These are phyloP conservation scores for Haplosporangium sp. DNA, from an alignment of 371 early-diverging fungal genomes.

Conservation along the genomic window DNA sequence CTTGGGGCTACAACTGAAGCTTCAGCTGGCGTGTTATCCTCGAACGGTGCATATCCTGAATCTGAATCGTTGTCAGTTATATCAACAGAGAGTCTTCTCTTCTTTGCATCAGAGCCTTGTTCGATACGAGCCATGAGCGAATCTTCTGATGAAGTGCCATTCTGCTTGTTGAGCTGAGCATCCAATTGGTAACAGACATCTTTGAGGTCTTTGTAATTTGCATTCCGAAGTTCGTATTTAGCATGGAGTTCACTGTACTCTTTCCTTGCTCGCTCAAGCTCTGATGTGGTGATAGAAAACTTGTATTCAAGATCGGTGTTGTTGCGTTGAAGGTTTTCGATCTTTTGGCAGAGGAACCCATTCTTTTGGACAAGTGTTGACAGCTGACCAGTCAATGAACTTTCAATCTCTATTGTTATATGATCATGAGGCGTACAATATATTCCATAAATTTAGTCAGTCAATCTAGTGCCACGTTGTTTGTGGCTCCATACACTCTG, in stretches of 20 bases:
- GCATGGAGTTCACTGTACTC: slow-evolving; percentile 51
- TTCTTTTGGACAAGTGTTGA: slow-evolving; percentile 53
- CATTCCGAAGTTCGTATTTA: slow-evolving; percentile 48
- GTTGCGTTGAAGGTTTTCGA: slow-evolving; percentile 47
- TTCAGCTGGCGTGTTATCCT: slow-evolving; percentile 17
- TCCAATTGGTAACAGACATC: slow-evolving; percentile 55
- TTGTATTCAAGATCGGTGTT: slow-evolving; percentile 54
- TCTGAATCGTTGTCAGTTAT: slow-evolving; percentile 39
- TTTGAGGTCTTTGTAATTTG: slow-evolving; percentile 51
- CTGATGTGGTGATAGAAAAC: slow-evolving; percentile 49
- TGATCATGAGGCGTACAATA: background rate
- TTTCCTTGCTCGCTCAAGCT: slow-evolving; percentile 46
- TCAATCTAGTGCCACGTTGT: slow-evolving; percentile 2
- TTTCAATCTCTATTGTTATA: slow-evolving; percentile 36
- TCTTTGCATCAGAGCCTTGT: slow-evolving; percentile 27
- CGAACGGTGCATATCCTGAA: slow-evolving; percentile 17
- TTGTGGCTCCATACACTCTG: slow-evolving; percentile 10
- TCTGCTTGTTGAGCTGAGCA: slow-evolving; percentile 46
- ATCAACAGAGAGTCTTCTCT: slow-evolving; percentile 44
- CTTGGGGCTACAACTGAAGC: slow-evolving; percentile 14
- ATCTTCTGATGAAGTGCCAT: slow-evolving; percentile 41
- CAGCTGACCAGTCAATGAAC: slow-evolving; percentile 47
- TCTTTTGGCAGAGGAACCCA: slow-evolving; percentile 56
- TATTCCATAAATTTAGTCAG: background rate
- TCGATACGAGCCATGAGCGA: slow-evolving; percentile 46